A percentile compares a stretch with the other conserved stretches of the same genome.
Evolutionary conservation across 2,329 filamentous ascomycete species (phyloP).

Genomic region (Elsinoe australis): DNA sequence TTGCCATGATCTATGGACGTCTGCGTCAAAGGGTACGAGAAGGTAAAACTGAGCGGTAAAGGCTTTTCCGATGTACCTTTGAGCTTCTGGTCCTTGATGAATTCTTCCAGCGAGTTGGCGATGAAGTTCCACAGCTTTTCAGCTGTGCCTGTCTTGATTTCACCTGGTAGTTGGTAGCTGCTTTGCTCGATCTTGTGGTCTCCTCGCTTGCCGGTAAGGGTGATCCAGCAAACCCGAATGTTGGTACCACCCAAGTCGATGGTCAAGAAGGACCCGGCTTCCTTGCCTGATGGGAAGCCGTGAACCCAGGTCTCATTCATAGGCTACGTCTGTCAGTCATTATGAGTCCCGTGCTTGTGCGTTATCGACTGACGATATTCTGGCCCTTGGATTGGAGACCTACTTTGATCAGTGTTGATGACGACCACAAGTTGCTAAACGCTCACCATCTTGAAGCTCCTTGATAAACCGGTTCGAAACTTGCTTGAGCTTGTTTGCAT

Average conservation of each 20-base stretch:
- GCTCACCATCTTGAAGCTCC: conserved; percentile 70
- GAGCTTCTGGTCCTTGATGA: conserved; percentile 75
- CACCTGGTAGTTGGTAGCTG: conserved; percentile 91
- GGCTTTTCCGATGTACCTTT: conserved; percentile 55
- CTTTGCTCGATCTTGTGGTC: conserved; percentile 95
- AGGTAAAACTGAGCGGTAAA: conserved; percentile 85
- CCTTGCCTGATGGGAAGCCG: conserved; percentile 77
- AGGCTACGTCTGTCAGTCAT: conserved; percentile 48
- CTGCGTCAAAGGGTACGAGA: conserved; percentile 91
- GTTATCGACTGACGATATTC: conserved; percentile 63
- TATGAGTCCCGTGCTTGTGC: not conserved
- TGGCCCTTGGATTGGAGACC: conserved; percentile 75
- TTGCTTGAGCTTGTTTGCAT: conserved; percentile 67
- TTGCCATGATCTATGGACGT: conserved; percentile 89
- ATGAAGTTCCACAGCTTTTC: conserved; percentile 95
- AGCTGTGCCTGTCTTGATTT: conserved; percentile 76
- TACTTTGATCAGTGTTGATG: conserved; percentile 29
- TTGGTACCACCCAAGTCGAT: conserved; percentile 97
- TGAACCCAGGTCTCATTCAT: conserved; percentile 99
- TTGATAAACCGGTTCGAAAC: conserved; percentile 78
- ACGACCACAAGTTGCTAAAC: conserved; percentile 17
- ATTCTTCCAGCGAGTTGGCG: conserved; percentile 85
- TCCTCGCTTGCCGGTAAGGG: conserved; percentile 75
- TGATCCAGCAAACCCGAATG: conserved; percentile 89
- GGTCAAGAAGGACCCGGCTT: conserved; percentile 80